Conservation (phyloP, 2,329 filamentous ascomycete genomes). For the Triangularia setosa region DNA sequence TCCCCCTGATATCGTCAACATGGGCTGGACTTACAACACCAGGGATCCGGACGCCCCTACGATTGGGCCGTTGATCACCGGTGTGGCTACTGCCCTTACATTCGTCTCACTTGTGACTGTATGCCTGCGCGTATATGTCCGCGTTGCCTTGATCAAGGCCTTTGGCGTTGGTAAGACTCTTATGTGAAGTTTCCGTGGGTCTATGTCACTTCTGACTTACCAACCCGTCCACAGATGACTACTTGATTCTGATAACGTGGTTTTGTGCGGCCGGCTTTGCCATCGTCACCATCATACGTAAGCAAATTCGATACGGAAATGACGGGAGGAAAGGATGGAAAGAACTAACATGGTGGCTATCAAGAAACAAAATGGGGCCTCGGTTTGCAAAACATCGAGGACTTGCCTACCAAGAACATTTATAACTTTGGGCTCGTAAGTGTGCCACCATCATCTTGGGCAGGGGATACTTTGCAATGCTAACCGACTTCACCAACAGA, state of each 20-base stretch:
- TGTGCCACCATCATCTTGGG: not conserved
- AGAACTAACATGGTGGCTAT: not conserved
- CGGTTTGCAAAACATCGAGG: constrained; percentile 33
- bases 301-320: constrained; percentile 15
- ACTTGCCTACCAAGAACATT: constrained; percentile 37
- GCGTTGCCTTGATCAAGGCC: constrained; percentile 33
- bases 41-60: constrained; percentile 31
- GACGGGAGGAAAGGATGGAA: not conserved
- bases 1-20: constrained; percentile 16
- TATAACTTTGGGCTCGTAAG: constrained; percentile 37
- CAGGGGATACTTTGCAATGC: not conserved
- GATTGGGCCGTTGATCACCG: constrained; percentile 32
- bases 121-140: constrained; percentile 34
- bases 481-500: constrained; percentile 19
- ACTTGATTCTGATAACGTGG: constrained; percentile 32
- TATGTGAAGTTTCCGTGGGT: not conserved
- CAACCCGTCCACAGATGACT: constrained; percentile 27
- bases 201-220: not conserved
- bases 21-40: constrained; percentile 39
- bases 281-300: constrained; percentile 35
- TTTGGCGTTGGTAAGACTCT: constrained; percentile 32
- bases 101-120: constrained; percentile 31
- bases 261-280: constrained; percentile 35
- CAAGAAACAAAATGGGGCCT: constrained; percentile 43
- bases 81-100: constrained; percentile 31